Conservation (phyloP, 2,329 filamentous ascomycete genomes). For the Aspergillus phoenicis region DNA sequence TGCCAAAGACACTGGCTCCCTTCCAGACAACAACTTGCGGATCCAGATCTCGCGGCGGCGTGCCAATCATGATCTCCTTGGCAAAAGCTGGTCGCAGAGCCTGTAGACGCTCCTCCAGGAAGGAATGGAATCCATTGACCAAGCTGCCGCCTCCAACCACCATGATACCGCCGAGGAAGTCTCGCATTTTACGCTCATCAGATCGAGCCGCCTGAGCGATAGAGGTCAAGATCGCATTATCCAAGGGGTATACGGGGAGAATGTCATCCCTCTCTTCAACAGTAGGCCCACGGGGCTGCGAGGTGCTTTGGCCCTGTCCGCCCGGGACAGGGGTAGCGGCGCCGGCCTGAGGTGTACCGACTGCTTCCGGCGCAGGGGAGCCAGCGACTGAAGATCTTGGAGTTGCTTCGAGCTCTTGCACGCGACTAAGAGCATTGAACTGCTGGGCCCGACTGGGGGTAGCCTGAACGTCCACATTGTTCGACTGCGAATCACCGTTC, state of each 20-base stretch:
- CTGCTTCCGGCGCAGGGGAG: constrained; percentile 80
- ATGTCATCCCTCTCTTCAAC: constrained; percentile 72
- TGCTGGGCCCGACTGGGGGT: constrained; percentile 59
- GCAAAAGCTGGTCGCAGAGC: constrained; percentile 61
- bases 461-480: constrained; percentile 36
- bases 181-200: constrained; percentile 90
- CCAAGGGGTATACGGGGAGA: constrained; percentile 79
- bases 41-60: constrained; percentile 87
- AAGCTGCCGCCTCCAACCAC: constrained; percentile 83
- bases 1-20: constrained; percentile 93
- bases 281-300: constrained; percentile 45
- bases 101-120: constrained; percentile 80
- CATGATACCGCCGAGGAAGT: constrained; percentile 89
- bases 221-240: constrained; percentile 84
- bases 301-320: constrained; percentile 31
- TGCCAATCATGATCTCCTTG: constrained; percentile 68
- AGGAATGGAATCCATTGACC: constrained; percentile 75
- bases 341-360: constrained; percentile 64
- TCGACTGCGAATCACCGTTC: constrained; percentile 43
- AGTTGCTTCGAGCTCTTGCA: constrained; percentile 71
- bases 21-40: constrained; percentile 98
- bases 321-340: constrained; percentile 44
- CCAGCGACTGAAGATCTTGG: constrained; percentile 84
- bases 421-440: constrained; percentile 69
- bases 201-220: constrained; percentile 84